Base-by-base conservation (phyloP, 2,329 filamentous ascomycete genomes). In the Beauveria caledonica region DNA sequence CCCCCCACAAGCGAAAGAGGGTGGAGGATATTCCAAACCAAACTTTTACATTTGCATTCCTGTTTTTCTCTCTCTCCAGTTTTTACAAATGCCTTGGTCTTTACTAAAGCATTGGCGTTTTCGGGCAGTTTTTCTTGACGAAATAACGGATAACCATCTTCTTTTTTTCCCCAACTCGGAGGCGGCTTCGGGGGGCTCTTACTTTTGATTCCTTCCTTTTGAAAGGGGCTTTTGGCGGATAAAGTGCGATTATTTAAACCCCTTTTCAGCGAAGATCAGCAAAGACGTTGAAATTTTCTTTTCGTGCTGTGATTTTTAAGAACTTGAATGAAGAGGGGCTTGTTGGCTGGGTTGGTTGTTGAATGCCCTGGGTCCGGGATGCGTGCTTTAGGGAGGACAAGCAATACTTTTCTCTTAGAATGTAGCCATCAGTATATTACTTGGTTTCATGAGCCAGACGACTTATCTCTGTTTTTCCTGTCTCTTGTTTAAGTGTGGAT, bases 91-190 rank as follows among this genome's bases (percentile, higher is more conserved):
- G 59, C 51, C 55, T 49, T 53, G 27, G 15, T 58, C 11, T 44
- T 21, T 23, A 25, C 27, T 17, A 48, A 60, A 56, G 59, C 59
- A 61, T 56, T 27, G 59, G 59, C 59, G 59, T 59, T 40, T 44
- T 21, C 9, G 25, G 58, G 52, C 33, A 33, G n/a, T 42, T 50
- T 23, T 7, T 21, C 13, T 54, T 53, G 33, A 60, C 51, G 58
- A 60, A 48, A 42, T 60, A 42, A 60, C 44, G 58, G 58, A 55
- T 60, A 54, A 59, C 51, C 55, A 49, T 19, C 19, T 19, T 36
- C 19, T 60, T 48, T 52, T 42, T 33, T 4, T 33, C 27, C 17
- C 27, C 48, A 19, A 21, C 15, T 36, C 33, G 33, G 33, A 36
- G 15, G 58, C n/a, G 50, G 44, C 23, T 10, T 49, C 15, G 11